Base-by-base conservation (phyloP, 2,329 filamentous ascomycete species). In the Exserohilum rostratum region DNA sequence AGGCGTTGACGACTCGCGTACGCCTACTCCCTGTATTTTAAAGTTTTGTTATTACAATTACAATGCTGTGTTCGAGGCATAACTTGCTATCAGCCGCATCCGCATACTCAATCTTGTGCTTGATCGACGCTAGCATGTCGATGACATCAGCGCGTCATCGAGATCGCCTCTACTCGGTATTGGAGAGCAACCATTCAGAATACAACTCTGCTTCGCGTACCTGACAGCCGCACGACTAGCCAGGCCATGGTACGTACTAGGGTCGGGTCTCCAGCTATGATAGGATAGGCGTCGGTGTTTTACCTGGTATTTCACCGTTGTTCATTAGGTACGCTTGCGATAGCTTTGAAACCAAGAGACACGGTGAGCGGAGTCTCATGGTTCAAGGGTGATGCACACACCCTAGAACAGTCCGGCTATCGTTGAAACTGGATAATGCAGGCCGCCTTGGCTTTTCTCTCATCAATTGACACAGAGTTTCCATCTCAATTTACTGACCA, bases 121-220 rank as follows among this genome's bases (percentile, higher is more conserved):
- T 52, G 53, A 55, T 55, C 53, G 38, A 31, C 53, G 48, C 53
- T 55, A 55, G 20, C 38, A 52, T 18, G 6, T 55, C 31, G 6
- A 55, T 55, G 53, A 55, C 53, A 55, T 55, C 53, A 55, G 43
- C 11, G 25, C 17, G 22, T 6, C 35, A 51, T 46, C 47, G 27
- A 40, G 51, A 51, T 55, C 47, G 47, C 18, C 17, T 12, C 11
- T 30, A 20, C 29, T 46, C 22, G 40, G 42, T 18, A 11, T 30
- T 43, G 33, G 33, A 22, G 11, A 55, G 29, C 40, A 37, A 37
- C 52, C 52, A 51, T 42, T 55, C 42, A 31, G 42, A 17, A 42
- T 55, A 22, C 47, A 11, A 22, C 35, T 31, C 25, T 22, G 29
- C 34, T 38, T 55, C 53, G 53, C 48, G 53, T 55, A 55, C 53